Conservation (phyloP, 768 basidiomycete species). For the Tylopilus sp. region DNA sequence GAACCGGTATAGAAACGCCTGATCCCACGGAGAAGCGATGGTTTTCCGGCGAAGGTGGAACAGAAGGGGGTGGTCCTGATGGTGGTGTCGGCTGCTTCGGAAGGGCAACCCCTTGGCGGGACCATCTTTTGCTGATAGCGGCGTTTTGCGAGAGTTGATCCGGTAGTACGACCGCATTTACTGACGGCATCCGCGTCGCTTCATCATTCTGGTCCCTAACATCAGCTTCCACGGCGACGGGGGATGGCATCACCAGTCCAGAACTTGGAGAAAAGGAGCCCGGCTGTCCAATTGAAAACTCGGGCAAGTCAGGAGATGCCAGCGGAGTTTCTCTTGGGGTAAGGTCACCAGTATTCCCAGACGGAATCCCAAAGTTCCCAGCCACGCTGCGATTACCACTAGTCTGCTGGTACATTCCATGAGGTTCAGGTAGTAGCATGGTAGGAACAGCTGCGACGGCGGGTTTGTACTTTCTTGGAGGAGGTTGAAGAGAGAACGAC, state of each 20-base stretch:
- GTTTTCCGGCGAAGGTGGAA: slow-evolving; percentile 31
- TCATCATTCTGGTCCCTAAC: slow-evolving; percentile 4
- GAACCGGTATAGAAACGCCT: slow-evolving; percentile 26
- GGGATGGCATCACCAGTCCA: neutral
- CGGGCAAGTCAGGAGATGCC: neutral
- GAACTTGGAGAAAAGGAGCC: slow-evolving; percentile 5
- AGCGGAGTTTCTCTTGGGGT: slow-evolving; percentile 12
- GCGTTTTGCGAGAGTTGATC: slow-evolving; percentile 24
- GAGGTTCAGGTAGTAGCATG: slow-evolving; percentile 3
- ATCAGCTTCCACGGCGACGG: neutral
- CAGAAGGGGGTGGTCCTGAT: slow-evolving; percentile 53
- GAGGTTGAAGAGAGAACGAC: slow-evolving; percentile 33
- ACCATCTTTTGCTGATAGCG: slow-evolving; percentile 47
- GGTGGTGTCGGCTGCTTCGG: slow-evolving; percentile 58
- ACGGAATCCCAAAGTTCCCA: slow-evolving; percentile 28
- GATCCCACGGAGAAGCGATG: slow-evolving; percentile 25
- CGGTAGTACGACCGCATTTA: slow-evolving; percentile 19
- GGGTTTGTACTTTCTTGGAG: slow-evolving; percentile 30
- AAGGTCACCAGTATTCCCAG: slow-evolving; percentile 7
- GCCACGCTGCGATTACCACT: slow-evolving; percentile 28
- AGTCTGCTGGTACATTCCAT: slow-evolving; percentile 25
- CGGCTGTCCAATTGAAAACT: slow-evolving; percentile 1
- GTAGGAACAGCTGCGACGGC: neutral
- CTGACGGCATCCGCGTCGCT: neutral
- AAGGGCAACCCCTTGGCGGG: slow-evolving; percentile 44